Evolutionary conservation across 164 flowering plant species (phyloP), one percentile per base, ranked within the genome.

Genomic region (Euptelea pleiosperma): DNA sequence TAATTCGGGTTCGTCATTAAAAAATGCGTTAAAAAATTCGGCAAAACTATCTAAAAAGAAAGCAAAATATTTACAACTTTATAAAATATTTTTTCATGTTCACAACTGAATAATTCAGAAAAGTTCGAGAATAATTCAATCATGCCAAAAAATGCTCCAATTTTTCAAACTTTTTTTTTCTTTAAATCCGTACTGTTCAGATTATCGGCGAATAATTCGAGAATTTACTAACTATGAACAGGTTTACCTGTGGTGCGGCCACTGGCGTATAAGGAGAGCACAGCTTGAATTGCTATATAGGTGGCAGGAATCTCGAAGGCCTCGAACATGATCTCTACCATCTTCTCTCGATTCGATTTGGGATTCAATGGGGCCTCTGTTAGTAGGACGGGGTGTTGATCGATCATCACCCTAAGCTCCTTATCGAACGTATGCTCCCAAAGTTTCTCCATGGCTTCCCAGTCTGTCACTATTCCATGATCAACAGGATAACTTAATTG

Each of bases 391-490:
- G 78, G 68, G 42, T 71, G 73, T 43, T 67, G 68, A 45, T 68
- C 73, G 10, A 45, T 51, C 22, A 42, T 37, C 2, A 66, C 66
- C 21, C 65, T 57, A 21, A 73, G 73, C 63, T 63, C 62, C 55
- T 61, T 56, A 33, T 64, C 52, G 10, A 64, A 70, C 1, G 64
- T 49, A 46, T 64, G 58, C 44, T 64, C 47, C 73, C 75, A 74
- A 8, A 73, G 58, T 25, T 43, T 65, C 58, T 71, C 78, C 79
- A 71, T 77, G 25, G 62, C 81, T 41, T 71, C 77, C 81, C 81
- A 77, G 30, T 77, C 71, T 58, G 57, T 73, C 8, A 77, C 76
- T 43, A 73, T 68, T 41, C 80, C 80, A 63, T 62, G 75, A 42
- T 70, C 60, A 61, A 74, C 46, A 19, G 78, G 78, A 44, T 70